These are phyloP conservation scores for Fraxinus floribunda DNA, from an alignment of 305 asterid species.

Conservation along the genomic window DNA sequence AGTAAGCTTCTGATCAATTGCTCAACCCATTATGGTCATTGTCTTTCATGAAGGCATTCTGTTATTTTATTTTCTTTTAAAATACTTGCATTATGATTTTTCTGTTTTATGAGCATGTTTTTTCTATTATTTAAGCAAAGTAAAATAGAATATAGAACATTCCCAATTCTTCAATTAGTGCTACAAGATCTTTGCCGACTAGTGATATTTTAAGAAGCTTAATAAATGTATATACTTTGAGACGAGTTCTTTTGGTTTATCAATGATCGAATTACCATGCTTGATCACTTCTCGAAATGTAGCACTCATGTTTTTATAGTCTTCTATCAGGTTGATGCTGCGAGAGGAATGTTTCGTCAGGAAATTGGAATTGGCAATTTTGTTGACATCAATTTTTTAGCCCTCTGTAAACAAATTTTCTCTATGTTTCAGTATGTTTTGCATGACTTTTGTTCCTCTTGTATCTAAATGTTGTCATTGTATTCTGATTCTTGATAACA, in stretches of 20 bases:
- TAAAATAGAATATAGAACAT: background rate
- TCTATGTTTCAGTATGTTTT: background rate
- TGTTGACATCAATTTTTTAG: constrained; percentile 9
- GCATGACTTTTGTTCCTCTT: background rate
- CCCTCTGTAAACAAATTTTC: background rate
- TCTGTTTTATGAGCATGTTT: background rate
- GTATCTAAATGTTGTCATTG: background rate
- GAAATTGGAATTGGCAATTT: constrained; percentile 12
- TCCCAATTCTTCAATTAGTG: background rate
- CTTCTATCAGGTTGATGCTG: background rate
- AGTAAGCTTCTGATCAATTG: constrained; percentile 43
- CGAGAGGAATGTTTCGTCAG: background rate
- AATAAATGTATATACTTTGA: background rate
- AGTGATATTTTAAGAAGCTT: constrained; percentile 1
- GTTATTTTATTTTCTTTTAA: background rate
- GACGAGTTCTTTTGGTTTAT: background rate
- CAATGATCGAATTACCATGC: background rate
- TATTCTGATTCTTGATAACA: background rate
- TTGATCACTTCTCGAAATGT: background rate
- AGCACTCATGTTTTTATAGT: background rate
- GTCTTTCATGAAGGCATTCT: background rate
- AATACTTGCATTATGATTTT: background rate
- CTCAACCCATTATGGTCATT: background rate
- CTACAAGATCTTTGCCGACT: background rate
- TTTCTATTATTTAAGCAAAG: background rate